Base-by-base conservation (phyloP, 805 yeast species). In the Yamadazyma nakazawae region DNA sequence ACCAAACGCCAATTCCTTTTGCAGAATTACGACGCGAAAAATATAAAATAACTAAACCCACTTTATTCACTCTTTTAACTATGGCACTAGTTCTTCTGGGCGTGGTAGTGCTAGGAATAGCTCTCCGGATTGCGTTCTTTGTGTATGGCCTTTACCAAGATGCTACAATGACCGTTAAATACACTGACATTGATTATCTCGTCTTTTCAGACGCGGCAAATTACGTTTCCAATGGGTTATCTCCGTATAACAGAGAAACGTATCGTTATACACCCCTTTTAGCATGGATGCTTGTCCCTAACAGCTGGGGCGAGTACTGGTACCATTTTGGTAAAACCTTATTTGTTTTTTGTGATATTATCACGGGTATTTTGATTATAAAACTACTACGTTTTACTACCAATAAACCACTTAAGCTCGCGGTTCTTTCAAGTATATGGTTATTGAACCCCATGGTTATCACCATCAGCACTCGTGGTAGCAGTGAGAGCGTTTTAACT, bases 171-270 rank as follows among this genome's bases (percentile, higher is more conserved):
- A 80, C 81, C 10, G 85, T 91, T 16, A 84, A 85, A 52, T 94
- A 89, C 68, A 94, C 99, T 0, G 99, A 94, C 58, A 86, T 94
- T 41, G 99, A 94, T 64, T 94, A 94, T 66, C 74, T 81, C 61
- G 99, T 94, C 40, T 94, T 94, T 62, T 81, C 96, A 2, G 98
- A 94, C 69, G 98, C 99, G 8, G 81, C 97, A 1, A 67, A 72
- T 32, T 88, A 78, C 58, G 86, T 89, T 9, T 72, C 72, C 53
- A 46, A 72, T 1, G 79, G 81, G 1, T 40, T 54, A 21, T 84
- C 96, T 0, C 99, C 99, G 1, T 94, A 87, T 57, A 55, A 62
- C 17, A 72, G 99, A 51, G 96, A 85, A 46, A 94, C 99, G 0
- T 94, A 92, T 58, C 70, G 99, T 39, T 94, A 94, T 59, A 92